Evolutionary conservation across 805 yeast genomes (phyloP).

Genomic region (Wickerhamiella allomyrinae): DNA sequence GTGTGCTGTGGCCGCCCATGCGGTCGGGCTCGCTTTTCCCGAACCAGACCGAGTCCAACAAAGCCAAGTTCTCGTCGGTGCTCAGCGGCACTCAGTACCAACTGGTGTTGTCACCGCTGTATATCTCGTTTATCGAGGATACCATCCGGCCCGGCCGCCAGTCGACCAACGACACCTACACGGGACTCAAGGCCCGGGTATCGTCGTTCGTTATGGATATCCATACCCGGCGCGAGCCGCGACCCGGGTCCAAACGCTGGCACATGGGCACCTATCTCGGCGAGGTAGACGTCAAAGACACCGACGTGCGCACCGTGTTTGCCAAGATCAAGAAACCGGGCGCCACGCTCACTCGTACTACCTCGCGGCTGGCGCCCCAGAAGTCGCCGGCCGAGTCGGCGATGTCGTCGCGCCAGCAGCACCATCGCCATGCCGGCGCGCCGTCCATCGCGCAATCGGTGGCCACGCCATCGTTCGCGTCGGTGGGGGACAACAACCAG

Average conservation of each 20-base stretch:
- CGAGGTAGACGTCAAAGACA: conserved; percentile 51
- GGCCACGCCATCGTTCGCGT: not conserved
- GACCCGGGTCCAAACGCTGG: conserved; percentile 29
- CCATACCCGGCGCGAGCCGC: conserved; percentile 40
- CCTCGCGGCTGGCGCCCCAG: not conserved
- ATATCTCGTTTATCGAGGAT: conserved; percentile 53
- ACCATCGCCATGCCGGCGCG: not conserved
- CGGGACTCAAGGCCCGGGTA: conserved; percentile 58
- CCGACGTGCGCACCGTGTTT: conserved; percentile 53
- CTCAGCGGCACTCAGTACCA: conserved; percentile 61
- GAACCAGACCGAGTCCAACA: conserved; percentile 24
- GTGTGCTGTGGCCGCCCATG: conserved; percentile 64
- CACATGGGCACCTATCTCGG: conserved; percentile 47
- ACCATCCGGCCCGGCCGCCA: conserved; percentile 24
- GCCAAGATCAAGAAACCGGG: conserved; percentile 26
- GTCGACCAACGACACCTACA: conserved; percentile 30
- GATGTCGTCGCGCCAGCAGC: not conserved
- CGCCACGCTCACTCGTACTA: not conserved
- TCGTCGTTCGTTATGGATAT: conserved; percentile 45
- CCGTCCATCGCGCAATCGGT: not conserved
- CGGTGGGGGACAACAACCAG: not conserved
- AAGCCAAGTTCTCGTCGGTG: conserved; percentile 43
- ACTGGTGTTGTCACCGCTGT: conserved; percentile 58
- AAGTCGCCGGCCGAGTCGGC: not conserved
- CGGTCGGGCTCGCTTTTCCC: conserved; percentile 58